phyloP scores from a whole-genome alignment of 2,329 filamentous ascomycete species.

The Beauveria sp. region DNA sequence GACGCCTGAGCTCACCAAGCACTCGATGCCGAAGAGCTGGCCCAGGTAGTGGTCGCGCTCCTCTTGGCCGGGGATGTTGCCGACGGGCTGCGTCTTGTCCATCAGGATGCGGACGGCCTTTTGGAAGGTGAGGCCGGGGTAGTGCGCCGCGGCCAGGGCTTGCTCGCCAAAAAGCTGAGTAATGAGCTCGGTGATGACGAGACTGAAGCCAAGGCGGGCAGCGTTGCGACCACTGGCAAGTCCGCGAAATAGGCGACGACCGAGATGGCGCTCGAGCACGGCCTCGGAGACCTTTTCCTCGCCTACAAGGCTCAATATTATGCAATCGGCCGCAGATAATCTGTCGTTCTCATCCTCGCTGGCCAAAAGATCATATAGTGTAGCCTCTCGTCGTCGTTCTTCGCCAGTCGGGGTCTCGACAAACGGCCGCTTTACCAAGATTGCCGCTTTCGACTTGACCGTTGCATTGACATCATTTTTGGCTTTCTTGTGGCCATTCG shows the following conservation, averaged over 20 bases:
- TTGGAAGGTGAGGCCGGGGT: constrained; percentile 47
- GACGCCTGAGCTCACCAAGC: constrained; percentile 71
- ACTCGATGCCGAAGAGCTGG: constrained; percentile 78
- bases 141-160: constrained; percentile 37
- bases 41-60: constrained; percentile 81
- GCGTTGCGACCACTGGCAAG: constrained; percentile 86
- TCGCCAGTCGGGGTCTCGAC: constrained; percentile 43
- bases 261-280: constrained; percentile 50
- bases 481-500: constrained; percentile 24
- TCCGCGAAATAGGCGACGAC: constrained; percentile 71
- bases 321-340: constrained; percentile 50
- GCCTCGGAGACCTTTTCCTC: constrained; percentile 42
- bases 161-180: constrained; percentile 57
- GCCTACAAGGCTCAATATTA: constrained; percentile 48
- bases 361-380: constrained; percentile 53
- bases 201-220: constrained; percentile 79
- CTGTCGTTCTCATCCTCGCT: constrained; percentile 51
- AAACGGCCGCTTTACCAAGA: constrained; percentile 36
- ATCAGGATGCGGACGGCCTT: constrained; percentile 44
- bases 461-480: constrained; percentile 22
- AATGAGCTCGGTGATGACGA: constrained; percentile 77
- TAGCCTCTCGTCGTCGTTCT: constrained; percentile 50
- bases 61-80: constrained; percentile 59
- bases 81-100: constrained; percentile 47
- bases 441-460: constrained; percentile 13